A percentile compares a stretch with the other conserved stretches of the same genome.
These are phyloP conservation scores for Metarhizium guizhouense DNA, from an alignment of 2,329 filamentous ascomycete genomes.

Conservation along the genomic window DNA sequence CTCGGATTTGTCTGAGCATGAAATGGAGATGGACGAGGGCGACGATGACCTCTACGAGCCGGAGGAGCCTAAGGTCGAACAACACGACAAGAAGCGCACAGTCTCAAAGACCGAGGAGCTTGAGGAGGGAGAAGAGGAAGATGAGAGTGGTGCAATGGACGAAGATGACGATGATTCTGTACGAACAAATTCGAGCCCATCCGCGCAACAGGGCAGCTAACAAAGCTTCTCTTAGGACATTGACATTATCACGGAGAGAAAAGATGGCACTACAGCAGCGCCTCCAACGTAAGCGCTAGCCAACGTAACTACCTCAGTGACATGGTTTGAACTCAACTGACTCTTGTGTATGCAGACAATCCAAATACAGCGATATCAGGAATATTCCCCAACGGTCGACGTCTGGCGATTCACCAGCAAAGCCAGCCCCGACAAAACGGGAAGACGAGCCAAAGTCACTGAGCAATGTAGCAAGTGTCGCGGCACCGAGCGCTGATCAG, in stretches of 20 bases:
- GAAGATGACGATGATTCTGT: slow-evolving; percentile 45
- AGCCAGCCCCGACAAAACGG: slow-evolving; percentile 37
- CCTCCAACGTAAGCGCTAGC: slow-evolving; percentile 42
- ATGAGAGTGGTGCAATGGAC: slow-evolving; percentile 51
- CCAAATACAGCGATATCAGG: slow-evolving; percentile 55
- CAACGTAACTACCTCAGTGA: not conserved
- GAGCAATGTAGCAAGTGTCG: slow-evolving; percentile 18
- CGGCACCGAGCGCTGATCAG: slow-evolving; percentile 37
- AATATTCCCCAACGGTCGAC: slow-evolving; percentile 55
- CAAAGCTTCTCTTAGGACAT: slow-evolving; percentile 40
- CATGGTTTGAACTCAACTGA: not conserved
- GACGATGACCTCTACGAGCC: slow-evolving; percentile 60
- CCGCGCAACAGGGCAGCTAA: not conserved
- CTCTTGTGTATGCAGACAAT: slow-evolving; percentile 32
- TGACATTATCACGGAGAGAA: slow-evolving; percentile 59
- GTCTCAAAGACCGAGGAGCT: slow-evolving; percentile 41
- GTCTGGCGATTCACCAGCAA: slow-evolving; percentile 39
- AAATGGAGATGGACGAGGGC: slow-evolving; percentile 59
- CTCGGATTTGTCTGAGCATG: slow-evolving; percentile 14
- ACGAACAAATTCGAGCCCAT: not conserved
- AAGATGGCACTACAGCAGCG: slow-evolving; percentile 52
- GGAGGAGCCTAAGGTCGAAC: slow-evolving; percentile 41
- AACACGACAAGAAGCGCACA: slow-evolving; percentile 18
- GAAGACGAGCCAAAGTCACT: slow-evolving; percentile 29
- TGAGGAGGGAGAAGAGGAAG: slow-evolving; percentile 57